Percentiles rank a stretch among this genome's conserved stretches.
phyloP scores from a whole-genome alignment of 805 yeast genomes.

The Teunomyces pallodes region DNA sequence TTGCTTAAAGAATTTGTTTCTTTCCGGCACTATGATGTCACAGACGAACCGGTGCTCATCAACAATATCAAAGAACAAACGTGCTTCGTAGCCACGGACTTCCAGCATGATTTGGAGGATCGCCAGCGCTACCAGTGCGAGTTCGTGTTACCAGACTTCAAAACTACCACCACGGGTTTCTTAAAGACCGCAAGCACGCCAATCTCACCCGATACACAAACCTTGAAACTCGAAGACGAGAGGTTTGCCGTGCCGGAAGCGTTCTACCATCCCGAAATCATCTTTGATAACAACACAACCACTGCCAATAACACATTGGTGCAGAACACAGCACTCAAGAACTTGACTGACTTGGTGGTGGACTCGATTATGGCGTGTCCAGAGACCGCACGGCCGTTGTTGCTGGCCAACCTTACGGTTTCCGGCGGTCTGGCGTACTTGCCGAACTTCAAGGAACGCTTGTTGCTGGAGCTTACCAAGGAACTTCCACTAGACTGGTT shows the following conservation, averaged over 20 bases:
- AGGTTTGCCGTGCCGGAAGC: slow-evolving; percentile 86
- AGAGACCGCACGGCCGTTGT: slow-evolving; percentile 66
- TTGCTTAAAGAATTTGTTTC: slow-evolving; percentile 80
- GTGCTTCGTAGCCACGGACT: slow-evolving; percentile 65
- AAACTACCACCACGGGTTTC: slow-evolving; percentile 75
- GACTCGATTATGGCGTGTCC: slow-evolving; percentile 72
- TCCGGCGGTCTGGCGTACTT: slow-evolving; percentile 82
- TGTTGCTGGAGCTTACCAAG: slow-evolving; percentile 58
- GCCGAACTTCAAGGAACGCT: slow-evolving; percentile 62
- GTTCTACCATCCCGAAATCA: slow-evolving; percentile 77
- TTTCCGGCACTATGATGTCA: slow-evolving; percentile 87
- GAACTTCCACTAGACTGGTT: slow-evolving; percentile 73
- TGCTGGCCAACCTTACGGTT: slow-evolving; percentile 74
- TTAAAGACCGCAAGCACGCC: slow-evolving; percentile 36
- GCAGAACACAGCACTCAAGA: slow-evolving; percentile 54
- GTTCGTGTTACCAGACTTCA: slow-evolving; percentile 85
- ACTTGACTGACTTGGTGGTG: slow-evolving; percentile 73
- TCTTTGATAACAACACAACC: slow-evolving; percentile 33
- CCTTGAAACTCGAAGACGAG: slow-evolving; percentile 73
- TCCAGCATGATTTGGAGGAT: slow-evolving; percentile 43
- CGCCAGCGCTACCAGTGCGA: slow-evolving; percentile 47
- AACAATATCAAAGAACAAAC: slow-evolving; percentile 82
- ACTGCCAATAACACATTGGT: slow-evolving; percentile 27
- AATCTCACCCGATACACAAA: slow-evolving; percentile 49
- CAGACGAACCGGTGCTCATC: slow-evolving; percentile 83